phyloP scores from a whole-genome alignment of 768 basidiomycete genomes.

The Sistotremastrum niveocremeum region DNA sequence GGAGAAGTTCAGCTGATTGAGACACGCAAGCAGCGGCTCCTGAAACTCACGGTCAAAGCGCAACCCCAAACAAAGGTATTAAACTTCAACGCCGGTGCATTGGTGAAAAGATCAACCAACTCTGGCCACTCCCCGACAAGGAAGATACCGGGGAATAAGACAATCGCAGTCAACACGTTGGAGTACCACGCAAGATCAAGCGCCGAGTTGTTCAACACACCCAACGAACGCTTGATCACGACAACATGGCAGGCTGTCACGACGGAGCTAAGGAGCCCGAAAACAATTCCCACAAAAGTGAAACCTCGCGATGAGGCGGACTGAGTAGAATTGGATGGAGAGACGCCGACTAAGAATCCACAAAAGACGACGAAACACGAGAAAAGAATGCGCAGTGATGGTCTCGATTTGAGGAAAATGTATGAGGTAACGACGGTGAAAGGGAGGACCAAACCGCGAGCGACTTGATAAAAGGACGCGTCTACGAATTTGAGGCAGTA shows the following conservation, averaged over 20 bases:
- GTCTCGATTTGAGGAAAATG: constrained; percentile 59
- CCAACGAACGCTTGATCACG: constrained; percentile 80
- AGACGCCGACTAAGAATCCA: constrained; percentile 86
- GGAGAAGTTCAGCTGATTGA: background rate
- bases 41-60: constrained; percentile 50
- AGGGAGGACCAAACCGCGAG: constrained; percentile 84
- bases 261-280: constrained; percentile 75
- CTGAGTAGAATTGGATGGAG: constrained; percentile 31
- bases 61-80: constrained; percentile 70
- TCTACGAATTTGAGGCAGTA: constrained; percentile 90
- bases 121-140: constrained; percentile 63
- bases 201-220: constrained; percentile 71
- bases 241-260: constrained; percentile 87
- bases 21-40: background rate
- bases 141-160: constrained; percentile 60
- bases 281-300: constrained; percentile 45
- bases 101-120: constrained; percentile 45
- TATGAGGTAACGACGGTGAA: constrained; percentile 87
- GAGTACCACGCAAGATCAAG: constrained; percentile 85
- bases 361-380: constrained; percentile 73
- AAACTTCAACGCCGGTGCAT: constrained; percentile 25
- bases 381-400: constrained; percentile 58
- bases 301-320: constrained; percentile 2
- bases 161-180: constrained; percentile 64
- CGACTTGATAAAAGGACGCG: constrained; percentile 91